These are phyloP conservation scores for Daucus carota DNA, from an alignment of 129 eudicot species.

Conservation along the genomic window DH1_v3.0 NC_030388.2:26449501-26450000, in stretches of 20 bases:
- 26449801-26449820: background rate
- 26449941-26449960: conserved; percentile 86
- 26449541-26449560: too few species aligned
- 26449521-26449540: too few species aligned
- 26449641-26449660: too few species aligned
- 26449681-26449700: background rate
- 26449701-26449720: background rate
- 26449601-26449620: too few species aligned
- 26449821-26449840: background rate
- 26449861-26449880: background rate
- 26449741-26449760: background rate
- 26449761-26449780: background rate
- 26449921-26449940: conserved; percentile 89
- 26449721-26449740: background rate
- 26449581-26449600: too few species aligned
- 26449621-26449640: too few species aligned
- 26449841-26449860: background rate
- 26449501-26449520: too few species aligned
- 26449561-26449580: too few species aligned
- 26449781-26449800: background rate
- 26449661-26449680: background rate
- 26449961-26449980: conserved; percentile 98
- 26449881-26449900: conserved; percentile 40
- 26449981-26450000: conserved; percentile 82
- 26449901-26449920: conserved; percentile 97